Conservation (phyloP, 2,329 filamentous ascomycete species). For the Domatiomyces catenatus region DNA sequence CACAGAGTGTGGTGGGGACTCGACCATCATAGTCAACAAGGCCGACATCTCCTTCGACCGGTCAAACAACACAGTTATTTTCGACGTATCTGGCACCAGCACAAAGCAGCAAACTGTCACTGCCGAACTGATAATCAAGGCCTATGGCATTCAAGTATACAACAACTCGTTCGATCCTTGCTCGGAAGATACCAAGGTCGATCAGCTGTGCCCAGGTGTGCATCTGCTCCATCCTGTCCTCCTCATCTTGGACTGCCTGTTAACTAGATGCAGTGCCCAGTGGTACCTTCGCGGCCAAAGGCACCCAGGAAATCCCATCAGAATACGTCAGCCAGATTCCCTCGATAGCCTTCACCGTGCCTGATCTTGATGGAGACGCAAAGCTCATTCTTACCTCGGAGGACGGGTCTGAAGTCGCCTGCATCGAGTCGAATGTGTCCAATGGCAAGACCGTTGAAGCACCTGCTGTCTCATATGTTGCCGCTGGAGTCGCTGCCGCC, state of each 20-base stretch:
- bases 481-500: conserved; percentile 70
- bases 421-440: conserved; percentile 62
- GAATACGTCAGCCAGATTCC: conserved; percentile 63
- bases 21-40: conserved; percentile 53
- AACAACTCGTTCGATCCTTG: conserved; percentile 73
- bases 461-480: conserved; percentile 65
- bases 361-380: conserved; percentile 76
- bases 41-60: conserved; percentile 69
- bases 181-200: conserved; percentile 47
- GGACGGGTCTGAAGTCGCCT: conserved; percentile 53
- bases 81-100: conserved; percentile 71
- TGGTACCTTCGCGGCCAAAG: conserved; percentile 57
- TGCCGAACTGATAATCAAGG: conserved; percentile 58
- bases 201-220: conserved; percentile 66
- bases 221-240: conserved; percentile 7
- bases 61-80: conserved; percentile 54
- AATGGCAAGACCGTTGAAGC: conserved; percentile 75
- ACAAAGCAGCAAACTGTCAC: conserved; percentile 61
- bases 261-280: conserved; percentile 46
- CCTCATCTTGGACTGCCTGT: conserved; percentile 1
- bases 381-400: conserved; percentile 57
- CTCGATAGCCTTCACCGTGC: conserved; percentile 73
- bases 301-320: conserved; percentile 55
- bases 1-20: conserved; percentile 48
- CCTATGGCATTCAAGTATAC: conserved; percentile 74